Evolutionary conservation across 2,329 filamentous ascomycete species (phyloP).

Genomic region (Calonectria multiphialidica): DNA sequence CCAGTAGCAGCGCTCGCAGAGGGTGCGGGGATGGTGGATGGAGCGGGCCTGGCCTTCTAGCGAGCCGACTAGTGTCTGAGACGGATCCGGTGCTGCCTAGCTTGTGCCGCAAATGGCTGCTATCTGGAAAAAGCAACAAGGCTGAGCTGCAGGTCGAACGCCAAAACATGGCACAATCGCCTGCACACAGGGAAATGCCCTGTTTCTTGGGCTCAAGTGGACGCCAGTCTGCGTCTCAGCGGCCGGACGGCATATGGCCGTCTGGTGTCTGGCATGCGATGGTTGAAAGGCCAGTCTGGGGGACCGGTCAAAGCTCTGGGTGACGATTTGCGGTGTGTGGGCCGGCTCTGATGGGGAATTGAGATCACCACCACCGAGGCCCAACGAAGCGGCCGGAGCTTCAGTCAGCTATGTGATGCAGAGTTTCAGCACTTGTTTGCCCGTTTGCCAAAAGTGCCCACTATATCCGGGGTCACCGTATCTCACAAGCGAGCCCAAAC

Average conservation of each 20-base stretch:
- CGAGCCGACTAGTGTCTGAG: conserved; percentile 18
- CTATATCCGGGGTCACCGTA: background rate
- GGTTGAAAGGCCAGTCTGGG: background rate
- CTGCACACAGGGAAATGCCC: conserved; percentile 37
- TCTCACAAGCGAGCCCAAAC: background rate
- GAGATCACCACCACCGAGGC: conserved; percentile 8
- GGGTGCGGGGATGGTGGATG: conserved; percentile 10
- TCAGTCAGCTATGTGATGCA: background rate
- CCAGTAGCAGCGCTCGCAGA: conserved; percentile 8
- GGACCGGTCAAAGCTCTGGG: background rate
- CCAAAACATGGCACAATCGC: conserved; percentile 24
- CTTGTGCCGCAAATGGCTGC: conserved; percentile 37
- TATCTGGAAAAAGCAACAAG: conserved; percentile 43
- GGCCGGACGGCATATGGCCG: background rate
- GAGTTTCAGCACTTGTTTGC: background rate
- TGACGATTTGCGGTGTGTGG: background rate
- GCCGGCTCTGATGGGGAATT: background rate
- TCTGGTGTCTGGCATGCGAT: background rate
- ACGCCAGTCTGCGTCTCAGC: conserved; percentile 18
- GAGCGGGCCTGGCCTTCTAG: conserved; percentile 16
- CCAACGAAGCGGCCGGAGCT: background rate
- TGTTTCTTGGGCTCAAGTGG: conserved; percentile 34
- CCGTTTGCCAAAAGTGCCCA: background rate
- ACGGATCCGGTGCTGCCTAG: conserved; percentile 32
- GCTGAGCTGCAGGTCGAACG: conserved; percentile 33